Conservation (phyloP, 176 grass and related monocot species). For the Ensete glaucum region DNA sequence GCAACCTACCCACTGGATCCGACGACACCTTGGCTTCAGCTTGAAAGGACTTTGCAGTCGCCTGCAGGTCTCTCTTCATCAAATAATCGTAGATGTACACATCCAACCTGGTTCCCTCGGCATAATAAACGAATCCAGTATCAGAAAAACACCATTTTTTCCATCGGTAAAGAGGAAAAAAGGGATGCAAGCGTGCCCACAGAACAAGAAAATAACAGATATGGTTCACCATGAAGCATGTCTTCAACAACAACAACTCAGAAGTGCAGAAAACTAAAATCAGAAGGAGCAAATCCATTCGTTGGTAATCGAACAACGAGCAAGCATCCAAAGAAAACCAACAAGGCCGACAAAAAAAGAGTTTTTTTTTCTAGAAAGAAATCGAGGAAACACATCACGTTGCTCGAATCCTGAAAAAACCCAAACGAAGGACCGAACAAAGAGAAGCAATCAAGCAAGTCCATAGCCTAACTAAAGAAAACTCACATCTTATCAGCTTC, state of each 20-base stretch:
- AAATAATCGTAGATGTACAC: constrained; percentile 99
- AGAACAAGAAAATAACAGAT: neutral
- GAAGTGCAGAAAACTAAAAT: too few species aligned
- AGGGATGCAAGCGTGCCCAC: too few species aligned
- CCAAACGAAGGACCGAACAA: neutral
- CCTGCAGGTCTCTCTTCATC: constrained; percentile 98
- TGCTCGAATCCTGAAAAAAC: neutral
- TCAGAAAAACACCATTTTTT: constrained; percentile 5
- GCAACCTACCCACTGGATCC: constrained; percentile 90
- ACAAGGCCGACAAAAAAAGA: neutral
- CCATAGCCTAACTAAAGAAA: neutral
- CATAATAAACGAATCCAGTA: neutral
- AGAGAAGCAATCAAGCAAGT: neutral
- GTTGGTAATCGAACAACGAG: too few species aligned
- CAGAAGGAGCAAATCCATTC: neutral
- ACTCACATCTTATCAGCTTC: constrained; percentile 16
- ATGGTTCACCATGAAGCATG: neutral
- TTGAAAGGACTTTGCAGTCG: constrained; percentile 98
- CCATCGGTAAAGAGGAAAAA: neutral
- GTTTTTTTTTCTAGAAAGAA: neutral
- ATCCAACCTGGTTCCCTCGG: constrained; percentile 67
- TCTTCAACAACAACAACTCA: too few species aligned
- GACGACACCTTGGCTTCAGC: constrained; percentile 98
- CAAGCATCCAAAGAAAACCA: too few species aligned
- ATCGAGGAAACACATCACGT: neutral